Evolutionary conservation across 768 basidiomycete species (phyloP), one percentile per base, ranked within the genome.

Genomic region (Clavulina sp.): DNA sequence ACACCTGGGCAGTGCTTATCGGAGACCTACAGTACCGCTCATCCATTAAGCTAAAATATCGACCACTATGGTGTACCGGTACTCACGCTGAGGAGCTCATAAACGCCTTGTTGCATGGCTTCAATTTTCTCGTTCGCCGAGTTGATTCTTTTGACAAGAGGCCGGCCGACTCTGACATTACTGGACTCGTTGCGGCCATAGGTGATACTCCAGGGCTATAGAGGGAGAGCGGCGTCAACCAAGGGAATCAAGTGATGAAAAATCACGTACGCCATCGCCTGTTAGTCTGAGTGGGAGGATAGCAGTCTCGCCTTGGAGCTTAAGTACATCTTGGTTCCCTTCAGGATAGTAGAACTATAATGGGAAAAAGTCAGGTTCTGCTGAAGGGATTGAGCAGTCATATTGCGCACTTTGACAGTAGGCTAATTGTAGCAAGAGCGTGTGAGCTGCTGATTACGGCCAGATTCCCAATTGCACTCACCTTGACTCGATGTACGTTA

Each of bases 1-100:
- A 70, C 65, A 7, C 93, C 93, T 21, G 81, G 77, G 61, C 93
- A 99, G 65, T 85, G 82, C 1, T 78, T 76, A 61, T 96, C 95
- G 4, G 70, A 63, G 40, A 97, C 77, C 81, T 88, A 57, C 16
- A 28, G 24, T 19, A 40, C 38, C 52, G 18, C 24, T 21, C 24
- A 13, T n/a, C n/a, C 4, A 40, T 13, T 36, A n/a, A 6, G 18
- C 29, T 24, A 26, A 9, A 16, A 28, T 9, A 19, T 5, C 38
- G 44, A 33, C 9, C 24, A 16, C 9, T 46, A 24, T 9, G 43
- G 5, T 28, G 19, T 24, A 33, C 43, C 18, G 54, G 36, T 38
- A 64, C 71, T 54, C 54, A 82, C 87, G 55, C 75, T 76, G 18
- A 80, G 48, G 46, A 95, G 71, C 55, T 84, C 78, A 58, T 88